Evolutionary conservation across 306 rosid genomes (phyloP).

Genomic region (Carpinus fangiana): DNA sequence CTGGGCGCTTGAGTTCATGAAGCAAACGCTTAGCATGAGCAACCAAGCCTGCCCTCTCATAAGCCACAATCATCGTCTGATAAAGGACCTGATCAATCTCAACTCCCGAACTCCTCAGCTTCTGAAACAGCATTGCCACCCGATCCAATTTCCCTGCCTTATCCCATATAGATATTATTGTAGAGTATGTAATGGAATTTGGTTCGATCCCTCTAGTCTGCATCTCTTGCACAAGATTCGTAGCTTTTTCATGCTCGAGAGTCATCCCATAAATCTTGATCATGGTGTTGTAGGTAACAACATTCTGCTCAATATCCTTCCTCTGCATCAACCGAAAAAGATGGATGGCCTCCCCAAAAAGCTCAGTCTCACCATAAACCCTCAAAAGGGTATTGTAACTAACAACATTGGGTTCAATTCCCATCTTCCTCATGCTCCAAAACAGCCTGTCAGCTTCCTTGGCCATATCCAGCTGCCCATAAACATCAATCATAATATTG

Average conservation of each 20-base stretch:
- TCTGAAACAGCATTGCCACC: constrained; percentile 84
- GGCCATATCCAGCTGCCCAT: constrained; percentile 92
- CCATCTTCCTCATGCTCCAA: constrained; percentile 95
- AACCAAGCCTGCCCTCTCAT: constrained; percentile 85
- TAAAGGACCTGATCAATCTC: constrained; percentile 84
- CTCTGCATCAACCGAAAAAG: constrained; percentile 87
- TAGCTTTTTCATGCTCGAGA: constrained; percentile 86
- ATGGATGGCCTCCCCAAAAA: constrained; percentile 90
- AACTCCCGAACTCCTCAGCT: constrained; percentile 81
- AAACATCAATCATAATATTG: constrained; percentile 93
- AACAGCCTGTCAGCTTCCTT: constrained; percentile 88
- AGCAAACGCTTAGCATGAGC: constrained; percentile 90
- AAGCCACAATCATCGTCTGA: constrained; percentile 93
- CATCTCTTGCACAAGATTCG: constrained; percentile 88
- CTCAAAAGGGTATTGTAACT: constrained; percentile 88
- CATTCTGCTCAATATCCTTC: constrained; percentile 72
- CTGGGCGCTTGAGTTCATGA: constrained; percentile 72
- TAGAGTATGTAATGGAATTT: constrained; percentile 86
- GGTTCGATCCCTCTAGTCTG: constrained; percentile 79
- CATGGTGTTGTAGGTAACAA: constrained; percentile 89
- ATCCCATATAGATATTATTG: constrained; percentile 90
- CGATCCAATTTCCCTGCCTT: constrained; percentile 88
- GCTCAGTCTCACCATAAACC: constrained; percentile 91
- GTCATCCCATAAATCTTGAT: constrained; percentile 84
- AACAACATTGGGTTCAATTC: constrained; percentile 78